Percentiles rank a stretch among this genome's conserved stretches.
These are phyloP conservation scores for Dipodascus geniculatus DNA, from an alignment of 805 yeast genomes.

Conservation along the genomic window DNA sequence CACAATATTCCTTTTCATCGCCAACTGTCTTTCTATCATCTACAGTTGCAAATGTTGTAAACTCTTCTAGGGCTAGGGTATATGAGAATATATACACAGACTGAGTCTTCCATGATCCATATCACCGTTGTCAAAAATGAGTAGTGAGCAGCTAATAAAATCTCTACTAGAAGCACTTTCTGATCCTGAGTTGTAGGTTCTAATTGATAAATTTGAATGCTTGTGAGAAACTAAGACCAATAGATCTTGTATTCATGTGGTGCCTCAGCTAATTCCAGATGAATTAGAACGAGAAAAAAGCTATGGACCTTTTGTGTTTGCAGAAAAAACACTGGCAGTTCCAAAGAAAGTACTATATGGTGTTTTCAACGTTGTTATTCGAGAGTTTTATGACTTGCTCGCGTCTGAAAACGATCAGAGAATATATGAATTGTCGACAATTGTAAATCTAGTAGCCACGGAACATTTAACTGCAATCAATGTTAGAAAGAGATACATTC, in stretches of 20 bases:
- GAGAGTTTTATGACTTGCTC: background rate
- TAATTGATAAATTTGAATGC: background rate
- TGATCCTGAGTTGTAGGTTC: background rate
- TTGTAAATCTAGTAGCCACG: conserved; percentile 15
- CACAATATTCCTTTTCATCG: background rate
- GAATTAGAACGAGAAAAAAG: background rate
- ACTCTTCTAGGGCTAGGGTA: too few species aligned
- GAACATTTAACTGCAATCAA: conserved; percentile 23
- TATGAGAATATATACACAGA: too few species aligned
- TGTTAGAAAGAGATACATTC: conserved; percentile 15
- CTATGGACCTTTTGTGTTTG: background rate
- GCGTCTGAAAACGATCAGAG: background rate
- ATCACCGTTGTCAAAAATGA: too few species aligned
- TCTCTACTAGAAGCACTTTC: background rate
- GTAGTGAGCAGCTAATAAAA: background rate
- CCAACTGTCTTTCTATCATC: background rate
- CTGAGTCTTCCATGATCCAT: too few species aligned
- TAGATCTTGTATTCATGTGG: background rate
- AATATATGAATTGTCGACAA: background rate
- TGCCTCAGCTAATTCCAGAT: background rate
- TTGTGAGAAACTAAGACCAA: background rate
- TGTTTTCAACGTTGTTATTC: background rate
- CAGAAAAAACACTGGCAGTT: background rate
- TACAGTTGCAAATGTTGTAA: background rate
- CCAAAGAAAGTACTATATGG: background rate